phyloP scores from a whole-genome alignment of 331 rosid genomes.

The Erythrophleum ivorense region DNA sequence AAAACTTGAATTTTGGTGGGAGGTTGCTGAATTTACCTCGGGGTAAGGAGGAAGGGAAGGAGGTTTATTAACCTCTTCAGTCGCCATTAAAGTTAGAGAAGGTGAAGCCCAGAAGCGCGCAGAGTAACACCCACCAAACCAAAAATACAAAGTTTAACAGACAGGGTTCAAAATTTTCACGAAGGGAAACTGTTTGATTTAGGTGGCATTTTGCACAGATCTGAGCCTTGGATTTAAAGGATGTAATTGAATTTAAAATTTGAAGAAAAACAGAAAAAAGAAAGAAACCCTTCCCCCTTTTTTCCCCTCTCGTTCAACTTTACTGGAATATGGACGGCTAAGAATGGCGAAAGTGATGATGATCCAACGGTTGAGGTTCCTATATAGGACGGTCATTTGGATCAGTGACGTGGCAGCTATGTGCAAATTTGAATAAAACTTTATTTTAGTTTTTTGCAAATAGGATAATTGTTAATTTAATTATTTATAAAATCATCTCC shows the following conservation, averaged over 20 bases:
- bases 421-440: too few relatives aligned
- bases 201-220: constrained; percentile 40
- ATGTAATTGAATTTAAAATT: constrained; percentile 24
- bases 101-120: constrained; percentile 6
- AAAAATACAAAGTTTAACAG: neutral
- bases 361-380: constrained; percentile 42
- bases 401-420: constrained; percentile 61
- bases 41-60: constrained; percentile 76
- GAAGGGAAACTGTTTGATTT: constrained; percentile 43
- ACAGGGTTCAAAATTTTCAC: neutral
- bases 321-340: constrained; percentile 54
- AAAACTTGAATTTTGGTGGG: too few relatives aligned
- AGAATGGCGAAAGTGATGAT: constrained; percentile 38
- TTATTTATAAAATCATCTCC: too few relatives aligned
- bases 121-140: neutral
- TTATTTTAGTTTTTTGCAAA: too few relatives aligned
- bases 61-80: constrained; percentile 57
- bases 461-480: too few relatives aligned
- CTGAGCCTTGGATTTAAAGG: constrained; percentile 55
- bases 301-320: constrained; percentile 25
- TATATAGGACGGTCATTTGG: constrained; percentile 39
- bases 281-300: neutral
- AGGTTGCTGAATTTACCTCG: constrained; percentile 37
- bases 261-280: constrained; percentile 20
- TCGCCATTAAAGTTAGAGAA: constrained; percentile 60